Base-by-base conservation (phyloP, 495 filamentous ascomycete species). In the Lepraria neglecta region DNA sequence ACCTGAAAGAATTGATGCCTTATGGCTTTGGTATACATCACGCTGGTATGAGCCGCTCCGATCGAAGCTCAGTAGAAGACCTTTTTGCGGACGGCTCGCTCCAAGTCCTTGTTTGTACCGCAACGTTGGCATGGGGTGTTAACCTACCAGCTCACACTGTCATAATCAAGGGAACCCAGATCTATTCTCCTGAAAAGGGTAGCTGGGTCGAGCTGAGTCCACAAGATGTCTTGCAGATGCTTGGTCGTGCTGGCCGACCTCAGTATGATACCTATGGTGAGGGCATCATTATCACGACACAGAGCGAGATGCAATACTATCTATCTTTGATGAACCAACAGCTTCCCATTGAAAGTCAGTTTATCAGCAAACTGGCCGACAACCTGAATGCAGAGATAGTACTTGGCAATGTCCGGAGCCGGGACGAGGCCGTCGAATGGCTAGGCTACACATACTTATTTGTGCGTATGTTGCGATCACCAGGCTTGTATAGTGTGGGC, bases 1-100 rank as follows among this genome's bases (percentile, higher is more conserved):
- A 95, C 42, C 79, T 99, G 56, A 99, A 97, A 71, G 94, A 97
- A 69, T 78, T 99, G 24, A 74, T 99, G 65, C 94, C 94, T 4
- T 97, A 97, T 59, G 94, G 95, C 30, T 92, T 99, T 64, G 94
- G 94, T 59, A 97, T 97, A 61, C 94, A 99, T 75, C 94, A 99
- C 71, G 94, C 94, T 64, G 94, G 94, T 70, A 91, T 99, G 86
- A 95, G 84, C 72, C 82, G 95, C 66, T 84, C 86, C 9, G 94
- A 99, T 77, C 85, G 94, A 72, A 91, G 90, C 40, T 89, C 95
- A 28, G 95, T 97, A 6, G 92, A 97, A 69, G 92, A 94, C 65
- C 84, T 97, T 43, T 99, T 99, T 69, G 82, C 86, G 28, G 89
- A 91, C 67, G 92, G 92, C 55, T 82, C 86, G 21, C 87, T 97